Evolutionary conservation across 176 grass and related monocot genomes (phyloP), one percentile per base, ranked within the genome.

Genomic region (Phoenix dactylifera): DNA sequence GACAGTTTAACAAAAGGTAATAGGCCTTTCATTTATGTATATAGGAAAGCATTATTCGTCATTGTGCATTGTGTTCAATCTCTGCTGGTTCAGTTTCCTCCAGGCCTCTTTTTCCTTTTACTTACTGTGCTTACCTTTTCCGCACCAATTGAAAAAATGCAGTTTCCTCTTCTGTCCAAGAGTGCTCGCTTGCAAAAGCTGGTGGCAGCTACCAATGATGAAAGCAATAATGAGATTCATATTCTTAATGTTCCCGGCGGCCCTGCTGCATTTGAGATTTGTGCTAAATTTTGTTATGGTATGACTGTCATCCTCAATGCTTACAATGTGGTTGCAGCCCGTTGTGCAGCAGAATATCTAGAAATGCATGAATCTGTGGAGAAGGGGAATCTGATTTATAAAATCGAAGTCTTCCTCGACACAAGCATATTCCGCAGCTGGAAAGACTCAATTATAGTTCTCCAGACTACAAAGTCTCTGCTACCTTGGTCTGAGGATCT

Each of bases 321-420:
- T 60, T 84, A 98, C 71, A 98, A 98, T 78, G 93, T 92, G 6
- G 74, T 83, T 29, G 81, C 82, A 52, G 77, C 81, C 12, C 78
- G 84, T 49, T 98, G 93, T 66, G 93, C 93, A 16, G 84, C 93
- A 19, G 93, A 92, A 73, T 92, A 85, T 72, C 60, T 98, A 56
- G 87, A 92, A 77, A 98, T 98, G 93, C 74, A 85, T 64, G 93
- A 98, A 72, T 75, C 81, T 50, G 72, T 98, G 10, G 84, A 98
- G 26, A 98, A 92, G 76, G 81, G 93, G 15, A 98, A 98, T 74
- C 84, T 98, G n/a, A 77, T 98, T 26, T 98, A 92, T 50, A 98
- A 98, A 75, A 83, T 98, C 50, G 93, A 83, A 32, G 69, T 92
- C 62, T 98, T 98, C 77, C 82, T 98, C 50, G 78, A 69, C 48